Evolutionary conservation across 768 basidiomycete species (phyloP).

Genomic region (Mycena alexandri): DNA sequence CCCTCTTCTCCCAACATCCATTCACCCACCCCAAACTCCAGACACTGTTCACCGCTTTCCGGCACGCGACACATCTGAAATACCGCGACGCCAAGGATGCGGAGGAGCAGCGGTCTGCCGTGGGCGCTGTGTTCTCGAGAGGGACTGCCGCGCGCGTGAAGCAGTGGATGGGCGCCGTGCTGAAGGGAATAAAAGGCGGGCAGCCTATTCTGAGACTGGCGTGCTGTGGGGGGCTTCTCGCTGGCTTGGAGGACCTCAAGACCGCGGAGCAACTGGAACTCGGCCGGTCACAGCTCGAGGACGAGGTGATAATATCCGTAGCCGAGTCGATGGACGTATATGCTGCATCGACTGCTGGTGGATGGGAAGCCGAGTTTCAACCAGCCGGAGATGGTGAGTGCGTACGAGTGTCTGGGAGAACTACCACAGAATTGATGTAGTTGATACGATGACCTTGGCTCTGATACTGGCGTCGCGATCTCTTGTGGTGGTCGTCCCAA

Average conservation of each 20-base stretch:
- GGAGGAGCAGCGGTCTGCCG: slow-evolving; percentile 47
- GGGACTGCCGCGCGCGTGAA: slow-evolving; percentile 56
- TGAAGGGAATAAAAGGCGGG: slow-evolving; percentile 76
- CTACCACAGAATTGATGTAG: slow-evolving; percentile 36
- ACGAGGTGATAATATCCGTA: slow-evolving; percentile 75
- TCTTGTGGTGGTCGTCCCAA: slow-evolving; percentile 64
- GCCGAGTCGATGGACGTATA: slow-evolving; percentile 82
- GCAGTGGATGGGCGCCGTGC: slow-evolving; percentile 64
- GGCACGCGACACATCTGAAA: slow-evolving; percentile 71
- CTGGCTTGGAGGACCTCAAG: slow-evolving; percentile 72
- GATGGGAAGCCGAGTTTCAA: slow-evolving; percentile 80
- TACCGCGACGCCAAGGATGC: slow-evolving; percentile 56
- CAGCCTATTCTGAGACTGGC: slow-evolving; percentile 72
- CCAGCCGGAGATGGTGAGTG: slow-evolving; percentile 60
- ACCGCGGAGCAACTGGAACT: slow-evolving; percentile 43
- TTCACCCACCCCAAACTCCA: slow-evolving; percentile 62
- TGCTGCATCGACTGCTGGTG: slow-evolving; percentile 39
- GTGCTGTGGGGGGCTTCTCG: slow-evolving; percentile 72
- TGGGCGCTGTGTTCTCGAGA: slow-evolving; percentile 51
- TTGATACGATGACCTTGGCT: slow-evolving; percentile 62
- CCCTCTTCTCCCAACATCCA: slow-evolving; percentile 61
- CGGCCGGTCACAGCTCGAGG: slow-evolving; percentile 64
- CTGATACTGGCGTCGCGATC: slow-evolving; percentile 73
- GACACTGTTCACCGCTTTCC: slow-evolving; percentile 66
- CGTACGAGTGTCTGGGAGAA: slow-evolving; percentile 17